Base-by-base conservation (phyloP, 768 basidiomycete genomes). In the Mycena capillaripes region DNA sequence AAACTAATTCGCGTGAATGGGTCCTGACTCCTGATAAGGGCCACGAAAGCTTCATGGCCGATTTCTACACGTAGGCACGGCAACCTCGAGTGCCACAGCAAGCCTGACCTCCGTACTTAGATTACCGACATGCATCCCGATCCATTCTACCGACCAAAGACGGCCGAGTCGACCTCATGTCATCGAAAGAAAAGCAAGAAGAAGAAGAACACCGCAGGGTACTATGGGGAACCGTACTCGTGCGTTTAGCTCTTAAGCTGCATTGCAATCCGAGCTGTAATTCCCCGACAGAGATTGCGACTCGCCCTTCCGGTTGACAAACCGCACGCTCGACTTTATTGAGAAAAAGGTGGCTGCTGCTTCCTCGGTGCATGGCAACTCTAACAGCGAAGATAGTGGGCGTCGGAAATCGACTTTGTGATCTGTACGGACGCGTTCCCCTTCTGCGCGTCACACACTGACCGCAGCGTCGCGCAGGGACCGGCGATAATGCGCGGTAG, bases 41-140 rank as follows among this genome's bases (percentile, higher is more conserved):
- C 84, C 84, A 48, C 86, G 81, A 69, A 89, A 87, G 78, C 84
- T 93, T 23, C 89, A 89, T 67, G 93, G 93, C 12, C 89, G 93
- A 55, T 95, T 95, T 81, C 79, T 96, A 29, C 94, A 95, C 29
- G 70, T 71, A 53, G 34, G 58, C 12, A 4, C 59, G 16, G 12
- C 44, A 21, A 11, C 27, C 25, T 14, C 3, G 30, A 34, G 17
- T 34, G 29, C 48, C 17, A 6, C 25, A 21, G 46, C 38, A n/a
- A 32, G 11, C 21, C 63, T 69, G 23, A 68, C 34, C 23, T 30
- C 42, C 36, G 3, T 44, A 5, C 30, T 10, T 30, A 72, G 71
- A 90, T 96, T 73, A 94, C 93, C 25, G 95, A 96, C 80, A 89
- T 95, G 68, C 95, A 96, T 77, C 94, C 94, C 38, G 95, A 95